Percentiles rank a stretch among this genome's conserved stretches.
Evolutionary conservation across 176 grass and related monocot genomes (phyloP).

Genomic region (Luzula sylvatica): DNA sequence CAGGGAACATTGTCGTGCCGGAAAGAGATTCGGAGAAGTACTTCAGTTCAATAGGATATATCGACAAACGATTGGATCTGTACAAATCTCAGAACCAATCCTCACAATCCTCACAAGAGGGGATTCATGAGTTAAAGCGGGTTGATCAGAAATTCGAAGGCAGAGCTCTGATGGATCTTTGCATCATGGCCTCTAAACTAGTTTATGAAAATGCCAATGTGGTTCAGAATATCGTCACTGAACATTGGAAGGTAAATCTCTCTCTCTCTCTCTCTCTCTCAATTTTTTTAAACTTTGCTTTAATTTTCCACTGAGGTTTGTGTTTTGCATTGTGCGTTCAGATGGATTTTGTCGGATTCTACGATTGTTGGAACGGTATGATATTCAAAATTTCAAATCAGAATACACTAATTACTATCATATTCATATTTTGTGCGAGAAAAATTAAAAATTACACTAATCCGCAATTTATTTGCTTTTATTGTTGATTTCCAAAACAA

Average conservation of each 20-base stretch:
- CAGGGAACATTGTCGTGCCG: slow-evolving; percentile 29
- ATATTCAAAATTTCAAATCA: too few relatives aligned
- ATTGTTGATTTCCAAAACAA: slow-evolving; percentile 13
- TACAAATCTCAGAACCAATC: slow-evolving; percentile 1
- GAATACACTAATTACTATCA: too few relatives aligned
- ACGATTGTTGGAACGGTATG: slow-evolving; percentile 40
- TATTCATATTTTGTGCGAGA: too few relatives aligned
- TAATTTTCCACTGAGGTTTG: not conserved
- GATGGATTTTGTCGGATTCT: slow-evolving; percentile 42
- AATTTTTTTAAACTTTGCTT: too few relatives aligned
- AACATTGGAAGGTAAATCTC: slow-evolving; percentile 29
- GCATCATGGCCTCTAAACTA: slow-evolving; percentile 36
- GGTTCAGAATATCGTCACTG: slow-evolving; percentile 4
- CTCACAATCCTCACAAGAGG: not conserved
- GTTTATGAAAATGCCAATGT: slow-evolving; percentile 34
- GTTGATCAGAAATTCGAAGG: not conserved
- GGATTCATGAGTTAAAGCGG: not conserved
- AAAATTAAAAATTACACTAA: too few relatives aligned
- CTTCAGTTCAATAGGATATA: slow-evolving; percentile 29
- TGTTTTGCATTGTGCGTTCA: slow-evolving; percentile 10
- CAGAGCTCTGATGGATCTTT: slow-evolving; percentile 26
- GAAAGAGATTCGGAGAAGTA: slow-evolving; percentile 22
- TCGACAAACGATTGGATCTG: slow-evolving; percentile 27
- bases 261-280: not conserved
- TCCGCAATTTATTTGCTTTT: too few relatives aligned